Base-by-base conservation (phyloP, 1,139 yeast genomes). In the Citeromyces hawaiiensis region DNA sequence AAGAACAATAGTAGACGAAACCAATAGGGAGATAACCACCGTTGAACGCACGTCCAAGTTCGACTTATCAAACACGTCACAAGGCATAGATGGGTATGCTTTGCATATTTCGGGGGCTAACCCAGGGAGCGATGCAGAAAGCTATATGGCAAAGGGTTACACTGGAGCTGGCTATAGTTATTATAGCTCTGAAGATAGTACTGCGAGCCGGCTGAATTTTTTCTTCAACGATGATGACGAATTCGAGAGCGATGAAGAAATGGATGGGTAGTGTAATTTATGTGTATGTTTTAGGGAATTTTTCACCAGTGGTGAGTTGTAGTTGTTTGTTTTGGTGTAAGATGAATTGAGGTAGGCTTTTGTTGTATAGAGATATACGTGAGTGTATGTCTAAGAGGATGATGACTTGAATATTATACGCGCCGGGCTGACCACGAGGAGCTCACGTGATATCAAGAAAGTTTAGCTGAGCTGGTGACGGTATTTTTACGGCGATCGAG, bases 121-220 rank as follows among this genome's bases (percentile, higher is more conserved):
- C 44, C 66, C 67, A 5, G 50, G 63, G 3, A 53, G 49, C 36
- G 68, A 63, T 42, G 58, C 55, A 4, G 70, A 65, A 45, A 46
- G 52, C 19, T 64, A 64, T 44, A 64, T 64, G 61, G 47, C 57
- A 40, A 59, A 55, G 30, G 69, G 69, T 1, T 63, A 62, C 39
- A 30, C 29, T 23, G 36, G 31, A 14, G 13, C 36, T 21, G 30
- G 21, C 23, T 36, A 39, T 38, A 29, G 36, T 31, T 23, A 18
- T 13, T n/a, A 17, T 9, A 33, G 23, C 29, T 36, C 37, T 10
- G 42, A 35, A 15, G 37, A 35, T n/a, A 16, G 29, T 16, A 35
- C 38, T 13, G 42, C 42, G 11, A 33, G 21, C 21, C 33, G 32
- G 16, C 35, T 40, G 30, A 16, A 27, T 23, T 38, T 37, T 29